Percentiles rank a stretch among this genome's conserved stretches.
Evolutionary conservation across 805 yeast genomes (phyloP).

Genomic region (Ogataea methylovora): DNA sequence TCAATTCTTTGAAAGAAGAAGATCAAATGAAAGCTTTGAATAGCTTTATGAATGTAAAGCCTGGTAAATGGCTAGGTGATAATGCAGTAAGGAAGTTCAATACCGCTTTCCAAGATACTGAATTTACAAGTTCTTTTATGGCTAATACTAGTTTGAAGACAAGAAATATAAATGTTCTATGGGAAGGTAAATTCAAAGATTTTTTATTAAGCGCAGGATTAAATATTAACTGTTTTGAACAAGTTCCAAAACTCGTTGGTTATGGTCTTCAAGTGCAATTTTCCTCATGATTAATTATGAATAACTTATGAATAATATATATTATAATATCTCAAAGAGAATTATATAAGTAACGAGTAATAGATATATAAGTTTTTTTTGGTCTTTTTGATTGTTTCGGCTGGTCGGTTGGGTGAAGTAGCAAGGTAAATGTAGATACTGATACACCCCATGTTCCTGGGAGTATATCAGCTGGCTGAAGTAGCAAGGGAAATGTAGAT

Average conservation of each 20-base stretch:
- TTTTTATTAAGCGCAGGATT: conserved; percentile 74
- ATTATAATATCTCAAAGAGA: no score
- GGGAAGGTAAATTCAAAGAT: conserved; percentile 86
- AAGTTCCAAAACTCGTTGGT: conserved; percentile 38
- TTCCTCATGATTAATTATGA: conserved; percentile 35
- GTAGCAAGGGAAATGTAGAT: no score
- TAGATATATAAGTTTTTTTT: no score
- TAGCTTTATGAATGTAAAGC: conserved; percentile 16
- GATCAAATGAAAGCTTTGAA: conserved; percentile 14
- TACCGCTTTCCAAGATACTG: conserved; percentile 39
- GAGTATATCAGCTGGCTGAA: no score
- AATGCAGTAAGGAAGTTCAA: conserved; percentile 15
- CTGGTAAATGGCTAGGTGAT: conserved; percentile 9
- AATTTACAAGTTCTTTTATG: conserved; percentile 66
- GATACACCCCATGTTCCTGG: no score
- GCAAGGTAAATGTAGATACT: no score
- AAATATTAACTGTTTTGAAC: conserved; percentile 36
- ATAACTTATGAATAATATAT: no score
- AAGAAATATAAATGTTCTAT: conserved; percentile 52
- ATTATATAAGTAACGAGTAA: no score
- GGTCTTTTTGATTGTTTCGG: no score
- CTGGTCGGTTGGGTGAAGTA: no score
- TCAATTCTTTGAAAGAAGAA: conserved; percentile 12
- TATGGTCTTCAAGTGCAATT: conserved; percentile 59
- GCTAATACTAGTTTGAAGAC: conserved; percentile 63